Percentiles rank a stretch among this genome's conserved stretches.
phyloP scores from a whole-genome alignment of 345 rosid species.

The Arabidopsis arenosa region DNA sequence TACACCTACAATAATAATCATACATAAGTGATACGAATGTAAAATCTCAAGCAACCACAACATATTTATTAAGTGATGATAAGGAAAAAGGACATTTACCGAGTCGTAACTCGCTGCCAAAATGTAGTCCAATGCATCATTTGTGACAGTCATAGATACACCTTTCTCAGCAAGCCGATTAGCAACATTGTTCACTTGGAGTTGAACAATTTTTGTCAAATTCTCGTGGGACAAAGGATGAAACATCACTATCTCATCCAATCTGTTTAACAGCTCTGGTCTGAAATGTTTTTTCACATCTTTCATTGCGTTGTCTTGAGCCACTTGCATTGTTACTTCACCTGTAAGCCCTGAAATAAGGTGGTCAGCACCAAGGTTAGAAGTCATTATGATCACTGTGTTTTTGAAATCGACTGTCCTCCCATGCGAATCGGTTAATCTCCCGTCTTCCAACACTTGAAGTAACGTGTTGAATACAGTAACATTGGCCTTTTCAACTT shows the following conservation, averaged over 20 bases:
- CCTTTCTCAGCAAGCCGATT: conserved; percentile 80
- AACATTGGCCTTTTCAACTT: conserved; percentile 85
- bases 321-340: conserved; percentile 75
- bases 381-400: conserved; percentile 84
- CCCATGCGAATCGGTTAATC: conserved; percentile 90
- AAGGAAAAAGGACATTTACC: conserved; percentile 41
- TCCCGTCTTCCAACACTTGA: conserved; percentile 86
- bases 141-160: conserved; percentile 72
- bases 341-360: conserved; percentile 72
- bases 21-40: not conserved
- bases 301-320: conserved; percentile 72
- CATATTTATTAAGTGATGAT: not conserved
- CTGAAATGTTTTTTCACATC: conserved; percentile 82
- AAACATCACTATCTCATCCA: conserved; percentile 80
- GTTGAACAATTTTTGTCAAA: conserved; percentile 67
- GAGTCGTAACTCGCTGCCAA: conserved; percentile 81
- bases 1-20: conserved; percentile 57
- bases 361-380: conserved; percentile 88
- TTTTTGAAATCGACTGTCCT: conserved; percentile 82
- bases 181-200: conserved; percentile 85
- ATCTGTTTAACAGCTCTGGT: conserved; percentile 82
- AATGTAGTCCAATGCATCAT: conserved; percentile 70
- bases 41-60: not conserved
- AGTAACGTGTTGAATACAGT: conserved; percentile 83
- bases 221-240: conserved; percentile 90